Base-by-base conservation (phyloP, 345 rosid genomes). In the Anacardium occidentale region DNA sequence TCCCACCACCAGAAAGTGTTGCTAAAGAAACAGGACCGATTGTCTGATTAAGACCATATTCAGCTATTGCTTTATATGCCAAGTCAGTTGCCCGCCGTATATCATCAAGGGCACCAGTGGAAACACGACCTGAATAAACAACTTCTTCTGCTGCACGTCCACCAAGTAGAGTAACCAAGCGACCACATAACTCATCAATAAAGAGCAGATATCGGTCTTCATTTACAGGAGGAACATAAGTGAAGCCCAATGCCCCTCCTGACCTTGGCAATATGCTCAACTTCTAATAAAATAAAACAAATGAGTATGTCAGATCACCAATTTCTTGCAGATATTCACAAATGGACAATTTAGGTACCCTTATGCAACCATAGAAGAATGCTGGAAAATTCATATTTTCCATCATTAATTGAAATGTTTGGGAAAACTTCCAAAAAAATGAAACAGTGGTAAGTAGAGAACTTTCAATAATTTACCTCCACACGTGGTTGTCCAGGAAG, bases 141-240 rank as follows among this genome's bases (percentile, higher is more conserved):
- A 93, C 81, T 77, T 92, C 93, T 87, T 95, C 98, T 44, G 99
- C 99, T 66, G 99, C 99, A 67, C 98, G 96, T 32, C 99, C 99
- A 74, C 97, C 98, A 40, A 95, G 90, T 73, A 95, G 97, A 45
- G 97, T 95, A 59, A 91, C 99, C 85, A 95, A 81, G 60, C 94
- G 96, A 22, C 99, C 99, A 68, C 83, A 91, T 50, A 95, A 76
- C 72, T 95, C 99, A 69, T 95, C 99, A 77, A 93, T 87, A 79
- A 91, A 93, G 69, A 95, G 94, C 59, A 95, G 82, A 85, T 93
- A 90, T 75, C 97, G 84, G 72, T 95, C 99, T 81, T 95, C 99
- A 55, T 53, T 84, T 66, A 89, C 77, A 20, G 98, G 97, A 53
- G 96, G 97, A 62, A 69, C 80, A 75, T 93, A 95, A 20, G 98